Evolutionary conservation across 2,329 filamentous ascomycete genomes (phyloP).

Genomic region (Phaeomoniella chlamydospora): DNA sequence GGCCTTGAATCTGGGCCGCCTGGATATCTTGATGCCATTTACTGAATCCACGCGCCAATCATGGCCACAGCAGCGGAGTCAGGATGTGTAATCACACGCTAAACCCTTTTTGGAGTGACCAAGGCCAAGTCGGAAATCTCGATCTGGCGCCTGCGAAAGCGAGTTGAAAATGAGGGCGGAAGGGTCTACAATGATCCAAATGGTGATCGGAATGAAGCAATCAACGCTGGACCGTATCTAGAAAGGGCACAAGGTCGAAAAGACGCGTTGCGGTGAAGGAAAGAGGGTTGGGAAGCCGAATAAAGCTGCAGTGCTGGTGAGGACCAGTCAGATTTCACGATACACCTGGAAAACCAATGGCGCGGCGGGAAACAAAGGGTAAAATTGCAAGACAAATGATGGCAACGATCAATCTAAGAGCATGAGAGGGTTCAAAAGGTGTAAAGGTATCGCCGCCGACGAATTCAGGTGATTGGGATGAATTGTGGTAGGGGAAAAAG

Average conservation of each 20-base stretch:
- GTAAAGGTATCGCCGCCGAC: too few relatives aligned
- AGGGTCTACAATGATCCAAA: too few relatives aligned
- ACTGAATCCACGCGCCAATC: not conserved
- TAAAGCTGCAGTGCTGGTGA: not conserved
- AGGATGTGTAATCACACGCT: not conserved
- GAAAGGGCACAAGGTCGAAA: too few relatives aligned
- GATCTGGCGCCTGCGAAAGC: not conserved
- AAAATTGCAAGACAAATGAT: constrained; percentile 15
- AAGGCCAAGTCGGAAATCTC: not conserved
- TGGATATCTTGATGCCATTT: constrained; percentile 24
- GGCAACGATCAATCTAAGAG: too few relatives aligned
- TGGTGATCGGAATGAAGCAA: too few relatives aligned
- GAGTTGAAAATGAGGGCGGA: too few relatives aligned
- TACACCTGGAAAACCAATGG: not conserved
- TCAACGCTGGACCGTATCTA: too few relatives aligned
- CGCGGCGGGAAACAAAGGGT: not conserved
- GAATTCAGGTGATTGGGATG: too few relatives aligned
- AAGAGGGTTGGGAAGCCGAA: not conserved
- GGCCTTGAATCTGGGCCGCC: not conserved
- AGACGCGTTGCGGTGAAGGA: not conserved
- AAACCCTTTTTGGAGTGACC: not conserved
- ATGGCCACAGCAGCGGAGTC: not conserved
- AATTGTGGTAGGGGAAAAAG: too few relatives aligned
- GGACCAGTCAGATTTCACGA: not conserved
- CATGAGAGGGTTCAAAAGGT: too few relatives aligned